Evolutionary conservation across 306 rosid genomes (phyloP).

Genomic region (Ormosia semicastrata): DNA sequence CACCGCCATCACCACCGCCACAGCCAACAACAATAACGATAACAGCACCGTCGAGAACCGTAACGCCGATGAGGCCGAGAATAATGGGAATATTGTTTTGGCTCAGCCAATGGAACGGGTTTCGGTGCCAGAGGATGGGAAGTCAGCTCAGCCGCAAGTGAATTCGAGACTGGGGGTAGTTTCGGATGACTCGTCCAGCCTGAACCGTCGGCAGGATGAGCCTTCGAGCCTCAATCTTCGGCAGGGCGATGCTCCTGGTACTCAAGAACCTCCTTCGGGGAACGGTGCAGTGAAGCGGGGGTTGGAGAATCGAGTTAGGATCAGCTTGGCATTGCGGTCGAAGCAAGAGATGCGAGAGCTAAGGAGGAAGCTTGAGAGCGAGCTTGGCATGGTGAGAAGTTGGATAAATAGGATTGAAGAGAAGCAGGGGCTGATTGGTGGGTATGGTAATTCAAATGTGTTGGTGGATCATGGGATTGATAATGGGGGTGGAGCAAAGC

Average conservation of each 20-base stretch:
- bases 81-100: constrained; percentile 19
- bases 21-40: neutral
- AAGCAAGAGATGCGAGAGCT: constrained; percentile 62
- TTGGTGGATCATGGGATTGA: constrained; percentile 33
- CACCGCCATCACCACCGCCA: neutral
- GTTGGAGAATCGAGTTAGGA: constrained; percentile 37
- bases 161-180: constrained; percentile 39
- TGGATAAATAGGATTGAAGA: constrained; percentile 73
- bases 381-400: constrained; percentile 61
- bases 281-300: constrained; percentile 41
- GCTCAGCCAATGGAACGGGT: constrained; percentile 20
- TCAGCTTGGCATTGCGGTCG: constrained; percentile 40
- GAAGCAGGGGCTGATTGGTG: constrained; percentile 57
- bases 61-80: constrained; percentile 4
- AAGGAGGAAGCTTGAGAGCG: constrained; percentile 56
- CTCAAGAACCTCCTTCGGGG: constrained; percentile 39
- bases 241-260: constrained; percentile 23
- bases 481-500: constrained; percentile 50
- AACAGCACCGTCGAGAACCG: neutral
- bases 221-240: neutral
- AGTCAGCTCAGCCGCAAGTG: constrained; percentile 30
- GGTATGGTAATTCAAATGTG: constrained; percentile 36
- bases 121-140: constrained; percentile 38
- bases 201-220: constrained; percentile 38
- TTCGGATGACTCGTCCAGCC: constrained; percentile 48